Base-by-base conservation (phyloP, 306 rosid species). In the Cucurbita argyrosperma region DNA sequence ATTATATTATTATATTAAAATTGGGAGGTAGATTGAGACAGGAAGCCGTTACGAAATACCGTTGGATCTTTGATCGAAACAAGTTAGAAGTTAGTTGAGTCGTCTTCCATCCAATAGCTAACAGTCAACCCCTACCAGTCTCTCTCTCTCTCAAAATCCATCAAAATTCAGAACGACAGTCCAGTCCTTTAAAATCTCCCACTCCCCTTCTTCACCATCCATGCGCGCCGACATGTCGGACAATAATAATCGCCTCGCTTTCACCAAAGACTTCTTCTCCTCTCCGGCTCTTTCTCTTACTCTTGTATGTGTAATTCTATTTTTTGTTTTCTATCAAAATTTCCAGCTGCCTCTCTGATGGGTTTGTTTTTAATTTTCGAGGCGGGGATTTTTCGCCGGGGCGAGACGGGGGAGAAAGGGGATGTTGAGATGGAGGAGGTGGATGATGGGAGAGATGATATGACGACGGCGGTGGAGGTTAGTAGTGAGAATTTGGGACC, bases 201-300 rank as follows among this genome's bases (percentile, higher is more conserved):
- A 76, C 71, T 72, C 81, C 82, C 55, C 43, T 43, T 37, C 57
- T 3, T 12, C 55, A 26, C 26, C 26, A 26, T 26, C 18, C 86
- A 86, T 94, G 96, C 90, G 86, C 87, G 95, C 81, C 72, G 92
- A 91, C 95, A 94, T 94, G 98, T 88, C 98, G 38, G 88, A 94
- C 57, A 90, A 94, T 7, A 49, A 49, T 61, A 89, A 85, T 66
- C 97, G 83, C 9, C 90, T 91, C 46, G 52, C 88, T 82, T 88
- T 76, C 40, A 84, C 95, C 83, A 94, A 89, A 73, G 96, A 94
- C 81, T 94, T 88, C 75, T 94, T 91, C 45, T 83, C 90, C 43
- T 87, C 99, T 68, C 99, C 99, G 0, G 92, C 99, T 78, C 99
- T 94, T 51, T 94, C 99, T 51, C 97, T 94, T 8, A 89, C 96